Conservation (phyloP, 345 rosid species). For the Camelina neglecta region DNA sequence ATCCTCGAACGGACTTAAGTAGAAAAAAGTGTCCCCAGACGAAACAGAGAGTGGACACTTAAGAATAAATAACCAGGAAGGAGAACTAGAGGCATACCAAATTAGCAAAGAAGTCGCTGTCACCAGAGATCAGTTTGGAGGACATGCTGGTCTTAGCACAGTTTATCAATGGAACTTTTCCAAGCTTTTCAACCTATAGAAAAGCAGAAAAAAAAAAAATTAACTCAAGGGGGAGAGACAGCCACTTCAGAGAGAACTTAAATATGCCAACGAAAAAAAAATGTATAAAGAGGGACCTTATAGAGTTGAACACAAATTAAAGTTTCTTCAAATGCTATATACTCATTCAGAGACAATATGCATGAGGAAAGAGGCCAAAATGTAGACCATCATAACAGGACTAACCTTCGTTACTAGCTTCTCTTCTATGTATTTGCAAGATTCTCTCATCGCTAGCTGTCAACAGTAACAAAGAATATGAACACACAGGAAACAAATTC, state of each 20-base stretch:
- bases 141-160: conserved; percentile 99
- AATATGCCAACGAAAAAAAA: not conserved
- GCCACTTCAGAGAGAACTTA: not conserved
- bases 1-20: not conserved
- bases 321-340: not conserved
- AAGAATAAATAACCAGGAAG: not conserved
- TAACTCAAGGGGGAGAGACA: not conserved
- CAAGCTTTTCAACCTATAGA: conserved; percentile 87
- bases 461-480: conserved; percentile 19
- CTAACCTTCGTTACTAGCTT: conserved; percentile 84
- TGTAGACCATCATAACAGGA: conserved; percentile 13
- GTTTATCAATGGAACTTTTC: conserved; percentile 85
- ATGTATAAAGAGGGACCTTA: not conserved
- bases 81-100: conserved; percentile 57
- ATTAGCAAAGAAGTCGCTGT: conserved; percentile 93
- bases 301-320: not conserved
- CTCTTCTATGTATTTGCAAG: conserved; percentile 91
- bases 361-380: not conserved
- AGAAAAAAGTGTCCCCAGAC: not conserved
- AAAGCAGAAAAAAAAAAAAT: not conserved
- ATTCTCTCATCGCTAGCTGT: conserved; percentile 99
- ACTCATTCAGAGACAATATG: not conserved
- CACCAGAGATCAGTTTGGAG: conserved; percentile 88
- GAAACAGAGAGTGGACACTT: not conserved
- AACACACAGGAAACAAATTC: conserved; percentile 13